Evolutionary conservation across 805 yeast genomes (phyloP), one percentile per base, ranked within the genome.

Genomic region (Saccharomyces jurei): DNA sequence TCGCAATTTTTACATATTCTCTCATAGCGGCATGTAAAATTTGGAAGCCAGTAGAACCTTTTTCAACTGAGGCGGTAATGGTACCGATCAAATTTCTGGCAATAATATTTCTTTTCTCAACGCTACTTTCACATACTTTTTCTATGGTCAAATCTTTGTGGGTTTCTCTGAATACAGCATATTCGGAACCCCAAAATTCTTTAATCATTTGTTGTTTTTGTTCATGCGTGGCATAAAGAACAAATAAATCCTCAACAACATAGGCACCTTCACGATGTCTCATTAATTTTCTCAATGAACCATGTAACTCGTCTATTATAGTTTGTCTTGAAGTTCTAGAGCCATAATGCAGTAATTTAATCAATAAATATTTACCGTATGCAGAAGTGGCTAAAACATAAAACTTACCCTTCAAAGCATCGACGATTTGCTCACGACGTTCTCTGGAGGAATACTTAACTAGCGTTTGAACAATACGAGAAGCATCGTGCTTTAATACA

Each of bases 251-350:
- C 73, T 92, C 98, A 60, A 91, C 90, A 44, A 92, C 98, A 65
- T 92, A 90, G 13, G 98, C 98, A 73, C 97, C 99, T 77, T 92
- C 98, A 74, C 87, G 86, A 74, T 92, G 97, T 77, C 96, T 84
- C 94, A 92, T 89, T 55, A 92, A 77, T 72, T 89, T 92, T 70
- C 97, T 80, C 65, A 89, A 81, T 63, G 85, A 84, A 50, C 99
- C 99, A 66, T 90, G 96, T 60, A 92, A 78, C 73, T 90, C 97
- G 65, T 85, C 79, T 54, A 91, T 78, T 54, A 92, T 86, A 41
- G 81, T 62, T 52, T 82, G 86, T 64, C 96, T 80, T 0, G 91
- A 82, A 30, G 84, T 84, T 66, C 84, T 89, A 6, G 92, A 81
- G 6, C 99, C 99, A 71, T 92, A 92, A 72, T 91, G 97, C 64